Percentiles rank a stretch among this genome's conserved stretches.
Evolutionary conservation across 2,329 filamentous ascomycete species (phyloP).

Genomic region (Aureobasidium mangrovei): DNA sequence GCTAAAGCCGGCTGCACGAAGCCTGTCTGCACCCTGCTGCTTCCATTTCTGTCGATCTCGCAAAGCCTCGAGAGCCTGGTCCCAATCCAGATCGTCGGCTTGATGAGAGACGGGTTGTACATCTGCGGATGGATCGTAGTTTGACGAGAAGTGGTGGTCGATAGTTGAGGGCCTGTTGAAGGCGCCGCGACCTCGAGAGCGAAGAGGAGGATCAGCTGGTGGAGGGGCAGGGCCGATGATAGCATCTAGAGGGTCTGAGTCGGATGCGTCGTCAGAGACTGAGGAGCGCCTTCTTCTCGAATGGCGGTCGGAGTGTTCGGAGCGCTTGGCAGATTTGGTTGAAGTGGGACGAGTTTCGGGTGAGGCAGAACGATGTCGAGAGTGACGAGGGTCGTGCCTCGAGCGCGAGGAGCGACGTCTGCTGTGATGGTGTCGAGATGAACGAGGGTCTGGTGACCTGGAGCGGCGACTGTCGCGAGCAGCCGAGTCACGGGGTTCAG

Average conservation of each 20-base stretch:
- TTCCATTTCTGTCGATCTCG: constrained; percentile 73
- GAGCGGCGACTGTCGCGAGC: neutral
- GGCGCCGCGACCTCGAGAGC: constrained; percentile 62
- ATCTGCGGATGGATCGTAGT: constrained; percentile 49
- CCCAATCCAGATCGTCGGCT: constrained; percentile 57
- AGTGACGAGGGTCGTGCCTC: neutral
- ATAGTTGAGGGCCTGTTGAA: constrained; percentile 54
- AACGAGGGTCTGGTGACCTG: neutral
- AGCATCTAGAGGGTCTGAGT: constrained; percentile 65
- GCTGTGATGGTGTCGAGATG: neutral
- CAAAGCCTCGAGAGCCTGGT: constrained; percentile 66
- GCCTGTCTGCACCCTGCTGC: constrained; percentile 62
- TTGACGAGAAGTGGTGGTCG: constrained; percentile 67
- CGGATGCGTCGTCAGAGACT: constrained; percentile 20
- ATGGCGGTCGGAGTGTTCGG: neutral
- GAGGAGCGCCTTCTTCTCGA: neutral
- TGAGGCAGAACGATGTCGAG: constrained; percentile 2
- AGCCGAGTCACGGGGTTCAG: neutral
- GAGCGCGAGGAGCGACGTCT: neutral
- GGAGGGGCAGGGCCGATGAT: constrained; percentile 65
- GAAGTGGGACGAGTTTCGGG: neutral
- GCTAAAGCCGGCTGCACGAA: constrained; percentile 69
- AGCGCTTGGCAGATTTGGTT: neutral
- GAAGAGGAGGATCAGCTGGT: constrained; percentile 35
- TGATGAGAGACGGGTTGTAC: constrained; percentile 29